Base-by-base conservation (phyloP, 139 green algal species). In the Tetradesmus obliquus region DNA sequence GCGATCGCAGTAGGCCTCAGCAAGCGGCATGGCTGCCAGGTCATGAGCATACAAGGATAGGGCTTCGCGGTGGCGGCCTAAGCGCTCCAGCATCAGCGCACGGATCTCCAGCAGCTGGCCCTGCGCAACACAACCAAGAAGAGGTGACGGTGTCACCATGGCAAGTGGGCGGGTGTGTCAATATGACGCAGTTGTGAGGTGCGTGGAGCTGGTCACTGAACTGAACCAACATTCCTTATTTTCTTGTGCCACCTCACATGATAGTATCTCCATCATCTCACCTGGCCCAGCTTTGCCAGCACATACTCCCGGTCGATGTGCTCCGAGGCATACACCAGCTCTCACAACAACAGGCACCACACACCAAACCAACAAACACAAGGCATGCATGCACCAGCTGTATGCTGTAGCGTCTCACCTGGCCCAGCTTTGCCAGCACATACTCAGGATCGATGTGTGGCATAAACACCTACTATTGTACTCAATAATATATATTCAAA, bases 1-100 rank as follows among this genome's bases (percentile, higher is more conserved):
- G 0, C 95, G 69, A 92, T 98, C 97, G 82, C 96, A 98, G 92
- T 98, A 98, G 0, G 92, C 94, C 92, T 98, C 96, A 8, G 96
- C 97, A 5, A 95, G 90, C 1, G 62, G 0, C 5, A 95, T 90
- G 55, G 93, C 86, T 5, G 90, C n/a, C 90, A 98, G 89, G 19
- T 91, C 89, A 66, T 97, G 95, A 1, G 96, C 72, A 57, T 97
- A 98, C 3, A 99, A 93, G 32, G 86, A 83, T 60, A 99, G 93
- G 2, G 96, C 97, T 87, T 98, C 95, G 10, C 85, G 80, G 93
- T 99, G 96, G 24, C 93, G 92, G 8, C 95, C 95, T 76, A 98
- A 86, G 1, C 94, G 95, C 92, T 98, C 96, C 66, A 98, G 93
- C 93, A 99, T 95, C 20, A 98, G 91, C 4, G 97, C 97, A 4